These are phyloP conservation scores for Flaveria robusta DNA, from an alignment of 129 eudicot species.

Conservation along the genomic window DNA sequence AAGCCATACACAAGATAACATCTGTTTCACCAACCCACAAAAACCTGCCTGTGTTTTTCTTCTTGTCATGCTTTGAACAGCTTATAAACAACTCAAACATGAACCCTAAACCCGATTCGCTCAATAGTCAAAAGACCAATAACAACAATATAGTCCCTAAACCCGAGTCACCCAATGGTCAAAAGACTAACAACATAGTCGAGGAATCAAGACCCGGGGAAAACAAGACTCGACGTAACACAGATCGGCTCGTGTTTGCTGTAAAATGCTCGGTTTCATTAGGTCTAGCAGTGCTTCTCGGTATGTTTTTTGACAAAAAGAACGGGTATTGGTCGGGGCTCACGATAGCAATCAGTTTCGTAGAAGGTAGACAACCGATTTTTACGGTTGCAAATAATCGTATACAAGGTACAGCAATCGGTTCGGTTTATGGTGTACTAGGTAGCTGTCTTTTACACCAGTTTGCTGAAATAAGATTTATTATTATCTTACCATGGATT, in stretches of 20 bases:
- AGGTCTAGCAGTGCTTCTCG: conserved; percentile 65
- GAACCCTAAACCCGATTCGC: conserved; percentile 23
- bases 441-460: conserved; percentile 54
- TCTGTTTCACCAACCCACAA: conserved; percentile 25
- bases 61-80: conserved; percentile 53
- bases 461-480: conserved; percentile 45
- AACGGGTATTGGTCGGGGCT: conserved; percentile 90
- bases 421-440: conserved; percentile 73
- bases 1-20: conserved; percentile 32
- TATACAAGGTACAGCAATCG: conserved; percentile 90
- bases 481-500: conserved; percentile 78
- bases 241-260: conserved; percentile 48
- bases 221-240: conserved; percentile 14
- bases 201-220: conserved; percentile 16
- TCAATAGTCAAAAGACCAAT: not conserved
- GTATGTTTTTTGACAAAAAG: conserved; percentile 57
- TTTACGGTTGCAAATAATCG: conserved; percentile 71
- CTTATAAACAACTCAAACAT: conserved; percentile 38
- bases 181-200: not conserved
- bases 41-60: conserved; percentile 48
- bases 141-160: conserved; percentile 3
- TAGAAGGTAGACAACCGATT: conserved; percentile 52
- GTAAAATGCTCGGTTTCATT: conserved; percentile 73
- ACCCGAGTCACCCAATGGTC: conserved; percentile 13
- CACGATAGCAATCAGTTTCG: conserved; percentile 77